Conservation (phyloP, 2,329 filamentous ascomycete species). For the Penicillium sp. region DNA sequence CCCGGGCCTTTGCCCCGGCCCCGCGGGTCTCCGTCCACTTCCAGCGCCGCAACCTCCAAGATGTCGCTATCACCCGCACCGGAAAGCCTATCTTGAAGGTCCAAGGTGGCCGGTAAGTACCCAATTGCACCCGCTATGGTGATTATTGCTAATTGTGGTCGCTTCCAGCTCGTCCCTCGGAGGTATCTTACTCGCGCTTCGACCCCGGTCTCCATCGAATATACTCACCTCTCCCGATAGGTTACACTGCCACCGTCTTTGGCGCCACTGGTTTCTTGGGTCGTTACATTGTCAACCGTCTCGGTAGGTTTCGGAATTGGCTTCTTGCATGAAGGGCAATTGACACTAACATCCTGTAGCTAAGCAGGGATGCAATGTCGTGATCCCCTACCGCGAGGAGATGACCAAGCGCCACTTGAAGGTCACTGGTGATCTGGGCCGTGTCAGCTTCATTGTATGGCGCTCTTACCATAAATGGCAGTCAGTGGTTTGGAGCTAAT, state of each 20-base stretch:
- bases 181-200: conserved; percentile 57
- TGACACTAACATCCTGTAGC: conserved; percentile 56
- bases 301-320: conserved; percentile 60
- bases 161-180: conserved; percentile 72
- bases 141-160: conserved; percentile 24
- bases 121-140: conserved; percentile 12
- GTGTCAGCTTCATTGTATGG: conserved; percentile 77
- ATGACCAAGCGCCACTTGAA: conserved; percentile 98
- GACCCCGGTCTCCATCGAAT: conserved; percentile 18
- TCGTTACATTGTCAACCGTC: conserved; percentile 93
- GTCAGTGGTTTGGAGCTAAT: neutral
- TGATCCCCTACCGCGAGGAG: conserved; percentile 92
- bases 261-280: conserved; percentile 94
- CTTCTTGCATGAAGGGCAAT: neutral
- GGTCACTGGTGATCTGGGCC: conserved; percentile 89
- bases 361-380: conserved; percentile 88
- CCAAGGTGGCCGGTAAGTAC: conserved; percentile 80
- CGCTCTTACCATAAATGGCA: neutral
- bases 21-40: conserved; percentile 40
- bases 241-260: conserved; percentile 96
- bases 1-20: conserved; percentile 38
- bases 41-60: conserved; percentile 61
- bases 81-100: conserved; percentile 91
- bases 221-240: conserved; percentile 49
- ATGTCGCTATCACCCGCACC: conserved; percentile 90